Conservation (phyloP, 2,329 filamentous ascomycete genomes). For the Fusarium sp. region DNA sequence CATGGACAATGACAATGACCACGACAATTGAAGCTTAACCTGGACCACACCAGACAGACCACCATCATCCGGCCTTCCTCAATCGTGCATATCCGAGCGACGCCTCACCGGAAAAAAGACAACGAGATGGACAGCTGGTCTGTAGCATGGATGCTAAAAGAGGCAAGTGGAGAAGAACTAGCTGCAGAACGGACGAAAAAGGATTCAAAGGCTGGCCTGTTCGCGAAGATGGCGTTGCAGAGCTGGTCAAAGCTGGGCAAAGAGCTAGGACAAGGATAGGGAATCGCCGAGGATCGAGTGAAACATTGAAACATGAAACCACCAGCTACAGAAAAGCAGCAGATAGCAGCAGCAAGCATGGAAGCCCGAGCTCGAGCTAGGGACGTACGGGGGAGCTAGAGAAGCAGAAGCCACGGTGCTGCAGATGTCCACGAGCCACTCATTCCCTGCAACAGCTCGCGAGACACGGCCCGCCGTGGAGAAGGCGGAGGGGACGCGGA, state of each 20-base stretch:
- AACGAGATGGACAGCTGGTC: slow-evolving; percentile 23
- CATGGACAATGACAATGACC: not conserved
- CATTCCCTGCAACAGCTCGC: slow-evolving; percentile 12
- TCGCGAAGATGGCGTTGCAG: slow-evolving; percentile 18
- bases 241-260: slow-evolving; percentile 17
- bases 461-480: slow-evolving; percentile 17
- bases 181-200: slow-evolving; percentile 8
- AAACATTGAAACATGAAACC: slow-evolving; percentile 41
- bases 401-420: slow-evolving; percentile 19
- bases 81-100: not conserved
- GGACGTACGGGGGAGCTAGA: not conserved
- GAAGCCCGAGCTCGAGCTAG: slow-evolving; percentile 1
- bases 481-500: slow-evolving; percentile 20
- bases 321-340: slow-evolving; percentile 1
- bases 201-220: slow-evolving; percentile 14
- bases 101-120: slow-evolving; percentile 1
- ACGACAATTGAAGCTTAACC: not conserved
- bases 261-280: slow-evolving; percentile 26
- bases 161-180: slow-evolving; percentile 25
- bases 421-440: slow-evolving; percentile 30
- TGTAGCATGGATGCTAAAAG: slow-evolving; percentile 14
- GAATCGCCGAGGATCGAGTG: slow-evolving; percentile 18
- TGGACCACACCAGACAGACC: not conserved
- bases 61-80: not conserved
- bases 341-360: not conserved